Percentiles rank a stretch among this genome's conserved stretches.
Evolutionary conservation across 805 yeast species (phyloP).

Genomic region (Starmera caribaea): DNA sequence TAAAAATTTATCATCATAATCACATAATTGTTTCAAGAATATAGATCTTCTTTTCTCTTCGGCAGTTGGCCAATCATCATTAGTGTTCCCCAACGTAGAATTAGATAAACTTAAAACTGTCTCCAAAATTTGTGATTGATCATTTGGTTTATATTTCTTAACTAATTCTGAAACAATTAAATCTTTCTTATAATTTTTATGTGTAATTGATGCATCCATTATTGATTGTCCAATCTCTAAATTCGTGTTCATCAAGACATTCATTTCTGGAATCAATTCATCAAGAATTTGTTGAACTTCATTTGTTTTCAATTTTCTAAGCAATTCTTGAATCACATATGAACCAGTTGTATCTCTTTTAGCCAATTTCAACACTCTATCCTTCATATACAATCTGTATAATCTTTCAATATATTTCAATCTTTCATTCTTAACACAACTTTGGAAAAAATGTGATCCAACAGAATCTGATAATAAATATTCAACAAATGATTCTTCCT

Average conservation of each 20-base stretch:
- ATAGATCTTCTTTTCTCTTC: constrained; percentile 77
- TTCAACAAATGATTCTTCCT: constrained; percentile 76
- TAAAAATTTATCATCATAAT: constrained; percentile 54
- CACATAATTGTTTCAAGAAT: constrained; percentile 64
- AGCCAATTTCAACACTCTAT: constrained; percentile 62
- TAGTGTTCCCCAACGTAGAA: constrained; percentile 73
- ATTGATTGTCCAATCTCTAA: constrained; percentile 60
- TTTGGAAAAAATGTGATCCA: constrained; percentile 89
- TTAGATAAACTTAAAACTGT: constrained; percentile 53
- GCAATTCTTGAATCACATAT: constrained; percentile 63
- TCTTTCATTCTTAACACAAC: constrained; percentile 56
- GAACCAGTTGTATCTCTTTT: constrained; percentile 80
- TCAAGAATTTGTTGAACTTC: constrained; percentile 58
- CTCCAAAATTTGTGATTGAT: constrained; percentile 42
- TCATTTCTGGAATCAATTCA: constrained; percentile 55
- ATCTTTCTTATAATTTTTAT: constrained; percentile 49
- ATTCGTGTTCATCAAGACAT: constrained; percentile 52
- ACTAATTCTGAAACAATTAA: constrained; percentile 43
- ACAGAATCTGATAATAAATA: constrained; percentile 76
- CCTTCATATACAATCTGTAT: constrained; percentile 61
- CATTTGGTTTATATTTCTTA: constrained; percentile 33
- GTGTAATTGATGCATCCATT: constrained; percentile 52
- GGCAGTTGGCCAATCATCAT: constrained; percentile 87
- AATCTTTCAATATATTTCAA: constrained; percentile 62
- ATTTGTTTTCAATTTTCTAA: constrained; percentile 51